A percentile compares a stretch with the other conserved stretches of the same genome.
phyloP scores from a whole-genome alignment of 371 early-diverging fungal species.

The Basidiobolus meristosporus region DNA sequence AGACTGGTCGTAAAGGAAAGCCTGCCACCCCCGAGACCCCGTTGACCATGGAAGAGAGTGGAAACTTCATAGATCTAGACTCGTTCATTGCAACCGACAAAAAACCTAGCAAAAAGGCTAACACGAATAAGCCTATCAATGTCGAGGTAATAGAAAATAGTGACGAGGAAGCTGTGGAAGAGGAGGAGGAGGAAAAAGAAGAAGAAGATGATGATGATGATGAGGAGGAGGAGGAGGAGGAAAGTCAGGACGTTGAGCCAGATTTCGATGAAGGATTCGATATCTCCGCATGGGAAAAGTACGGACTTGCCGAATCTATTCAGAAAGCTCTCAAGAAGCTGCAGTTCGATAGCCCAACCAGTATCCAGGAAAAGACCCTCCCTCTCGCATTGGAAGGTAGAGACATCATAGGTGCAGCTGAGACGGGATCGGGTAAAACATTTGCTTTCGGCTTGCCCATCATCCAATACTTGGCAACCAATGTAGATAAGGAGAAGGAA shows the following conservation, averaged over 20 bases:
- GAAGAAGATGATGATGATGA: constrained; percentile 6
- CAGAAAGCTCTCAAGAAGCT: constrained; percentile 54
- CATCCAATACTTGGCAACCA: constrained; percentile 27
- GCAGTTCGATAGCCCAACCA: constrained; percentile 83
- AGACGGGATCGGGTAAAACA: constrained; percentile 94
- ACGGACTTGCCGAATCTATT: constrained; percentile 19
- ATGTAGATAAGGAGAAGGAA: constrained; percentile 9
- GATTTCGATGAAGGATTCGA: constrained; percentile 16
- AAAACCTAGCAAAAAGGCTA: constrained; percentile 7
- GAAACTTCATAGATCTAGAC: constrained; percentile 25
- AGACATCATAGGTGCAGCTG: constrained; percentile 94
- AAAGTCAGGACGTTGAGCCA: neutral
- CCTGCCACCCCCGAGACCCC: constrained; percentile 15
- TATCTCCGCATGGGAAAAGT: constrained; percentile 32
- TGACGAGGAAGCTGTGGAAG: constrained; percentile 6
- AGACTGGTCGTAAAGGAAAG: neutral
- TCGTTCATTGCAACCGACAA: constrained; percentile 23
- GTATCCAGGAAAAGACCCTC: constrained; percentile 81
- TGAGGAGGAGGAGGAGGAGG: constrained; percentile 6
- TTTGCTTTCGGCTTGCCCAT: constrained; percentile 84
- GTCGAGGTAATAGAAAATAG: constrained; percentile 8
- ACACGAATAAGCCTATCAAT: constrained; percentile 9
- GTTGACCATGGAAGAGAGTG: constrained; percentile 18
- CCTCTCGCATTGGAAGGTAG: constrained; percentile 46
- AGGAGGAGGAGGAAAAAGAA: constrained; percentile 2